phyloP scores from a whole-genome alignment of 768 basidiomycete species.

The Podaxis sp. region DNA sequence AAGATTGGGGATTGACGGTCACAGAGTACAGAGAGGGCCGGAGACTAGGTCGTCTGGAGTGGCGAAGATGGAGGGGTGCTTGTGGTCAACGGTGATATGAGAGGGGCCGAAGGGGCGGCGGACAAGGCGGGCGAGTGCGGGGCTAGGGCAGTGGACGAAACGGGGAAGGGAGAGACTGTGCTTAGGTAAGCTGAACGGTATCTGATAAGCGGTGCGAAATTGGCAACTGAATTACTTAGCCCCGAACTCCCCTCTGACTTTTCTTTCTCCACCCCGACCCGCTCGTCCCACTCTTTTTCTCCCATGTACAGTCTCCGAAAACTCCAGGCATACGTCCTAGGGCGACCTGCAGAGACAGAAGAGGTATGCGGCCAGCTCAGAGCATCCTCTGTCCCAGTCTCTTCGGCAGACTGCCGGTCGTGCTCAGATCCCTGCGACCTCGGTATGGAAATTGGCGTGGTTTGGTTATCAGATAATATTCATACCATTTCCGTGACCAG shows the following conservation, averaged over 20 bases:
- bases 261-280: conserved; percentile 10
- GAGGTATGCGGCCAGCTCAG: conserved; percentile 49
- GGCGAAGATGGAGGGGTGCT: conserved; percentile 26
- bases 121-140: neutral
- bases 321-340: conserved; percentile 42
- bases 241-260: conserved; percentile 3
- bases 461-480: conserved; percentile 29
- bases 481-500: conserved; percentile 28
- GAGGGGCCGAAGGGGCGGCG: neutral
- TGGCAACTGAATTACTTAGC: conserved; percentile 2
- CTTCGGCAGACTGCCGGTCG: conserved; percentile 64
- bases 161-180: neutral
- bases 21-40: neutral
- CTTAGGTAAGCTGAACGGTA: conserved; percentile 28
- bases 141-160: neutral
- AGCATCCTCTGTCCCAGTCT: conserved; percentile 61
- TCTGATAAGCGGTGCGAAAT: conserved; percentile 24
- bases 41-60: neutral
- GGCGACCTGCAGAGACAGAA: conserved; percentile 30
- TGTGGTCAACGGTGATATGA: conserved; percentile 17
- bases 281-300: conserved; percentile 20
- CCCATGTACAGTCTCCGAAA: conserved; percentile 39
- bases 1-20: neutral
- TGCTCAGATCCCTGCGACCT: conserved; percentile 81
- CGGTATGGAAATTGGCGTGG: conserved; percentile 35